A percentile compares a stretch with the other conserved stretches of the same genome.
Conservation (phyloP, 2,329 filamentous ascomycete genomes). For the Neospermospora avenae region DNA sequence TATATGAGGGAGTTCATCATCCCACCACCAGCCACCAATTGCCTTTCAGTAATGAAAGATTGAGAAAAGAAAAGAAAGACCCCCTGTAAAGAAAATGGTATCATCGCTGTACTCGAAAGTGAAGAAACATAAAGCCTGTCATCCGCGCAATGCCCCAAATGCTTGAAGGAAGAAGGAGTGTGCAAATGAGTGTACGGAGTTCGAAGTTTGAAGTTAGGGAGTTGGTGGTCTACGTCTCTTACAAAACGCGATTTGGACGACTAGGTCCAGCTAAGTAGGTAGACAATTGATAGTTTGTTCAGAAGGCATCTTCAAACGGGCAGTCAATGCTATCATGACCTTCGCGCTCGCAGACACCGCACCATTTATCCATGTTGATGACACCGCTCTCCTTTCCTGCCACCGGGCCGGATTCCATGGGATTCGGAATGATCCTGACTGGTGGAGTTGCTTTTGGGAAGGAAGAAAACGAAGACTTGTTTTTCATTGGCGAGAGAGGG, state of each 20-base stretch:
- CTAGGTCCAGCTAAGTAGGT: too few species aligned
- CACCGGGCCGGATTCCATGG: constrained; percentile 63
- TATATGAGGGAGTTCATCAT: not conserved
- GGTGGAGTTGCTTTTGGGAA: constrained; percentile 39
- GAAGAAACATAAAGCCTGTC: constrained; percentile 5
- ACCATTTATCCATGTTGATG: constrained; percentile 88
- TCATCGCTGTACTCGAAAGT: constrained; percentile 27
- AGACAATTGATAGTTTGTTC: too few species aligned
- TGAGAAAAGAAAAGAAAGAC: not conserved
- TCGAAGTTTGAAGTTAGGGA: too few species aligned
- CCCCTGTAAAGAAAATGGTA: constrained; percentile 25
- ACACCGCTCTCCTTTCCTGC: constrained; percentile 76
- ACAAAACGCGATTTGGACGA: too few species aligned
- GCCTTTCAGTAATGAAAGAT: not conserved
- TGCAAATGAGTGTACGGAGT: not conserved
- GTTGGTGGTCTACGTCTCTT: not conserved
- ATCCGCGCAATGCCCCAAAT: constrained; percentile 19
- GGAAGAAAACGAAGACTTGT: constrained; percentile 34
- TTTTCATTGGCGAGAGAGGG: constrained; percentile 51
- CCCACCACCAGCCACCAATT: not conserved
- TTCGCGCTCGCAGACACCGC: constrained; percentile 91
- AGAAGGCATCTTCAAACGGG: constrained; percentile 81
- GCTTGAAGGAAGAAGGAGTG: not conserved
- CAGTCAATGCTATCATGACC: constrained; percentile 96
- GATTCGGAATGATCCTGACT: constrained; percentile 54